Evolutionary conservation across 805 yeast species (phyloP).

Genomic region (Pichia exigua): DNA sequence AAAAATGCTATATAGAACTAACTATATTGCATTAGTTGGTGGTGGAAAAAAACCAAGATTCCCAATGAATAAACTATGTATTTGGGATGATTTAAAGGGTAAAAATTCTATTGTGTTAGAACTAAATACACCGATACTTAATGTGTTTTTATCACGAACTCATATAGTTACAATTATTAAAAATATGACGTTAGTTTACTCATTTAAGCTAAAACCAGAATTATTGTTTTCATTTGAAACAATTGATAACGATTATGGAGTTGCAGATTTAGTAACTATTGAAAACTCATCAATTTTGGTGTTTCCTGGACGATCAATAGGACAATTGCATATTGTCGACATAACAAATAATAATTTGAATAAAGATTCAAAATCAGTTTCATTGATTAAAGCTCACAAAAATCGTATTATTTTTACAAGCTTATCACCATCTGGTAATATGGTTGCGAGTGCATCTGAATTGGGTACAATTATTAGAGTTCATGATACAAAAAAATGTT

Average conservation of each 20-base stretch:
- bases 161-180: constrained; percentile 66
- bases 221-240: constrained; percentile 60
- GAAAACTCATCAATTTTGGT: constrained; percentile 41
- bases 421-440: constrained; percentile 52
- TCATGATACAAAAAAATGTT: constrained; percentile 60
- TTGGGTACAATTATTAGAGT: constrained; percentile 76
- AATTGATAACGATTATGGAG: constrained; percentile 50
- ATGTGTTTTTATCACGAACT: constrained; percentile 67
- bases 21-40: constrained; percentile 83
- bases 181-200: constrained; percentile 64
- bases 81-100: constrained; percentile 88
- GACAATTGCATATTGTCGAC: constrained; percentile 77
- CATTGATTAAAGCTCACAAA: constrained; percentile 73
- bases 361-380: constrained; percentile 53
- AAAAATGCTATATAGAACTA: constrained; percentile 82
- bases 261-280: constrained; percentile 40
- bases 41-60: constrained; percentile 79
- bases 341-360: constrained; percentile 40
- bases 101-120: constrained; percentile 66
- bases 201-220: constrained; percentile 74
- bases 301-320: constrained; percentile 67
- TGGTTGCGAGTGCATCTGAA: constrained; percentile 75
- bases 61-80: constrained; percentile 69
- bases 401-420: constrained; percentile 56
- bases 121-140: constrained; percentile 66